Percentiles rank a stretch among this genome's conserved stretches.
phyloP scores from a whole-genome alignment of 495 filamentous ascomycete genomes.

The Aspergillus ostianus region DNA sequence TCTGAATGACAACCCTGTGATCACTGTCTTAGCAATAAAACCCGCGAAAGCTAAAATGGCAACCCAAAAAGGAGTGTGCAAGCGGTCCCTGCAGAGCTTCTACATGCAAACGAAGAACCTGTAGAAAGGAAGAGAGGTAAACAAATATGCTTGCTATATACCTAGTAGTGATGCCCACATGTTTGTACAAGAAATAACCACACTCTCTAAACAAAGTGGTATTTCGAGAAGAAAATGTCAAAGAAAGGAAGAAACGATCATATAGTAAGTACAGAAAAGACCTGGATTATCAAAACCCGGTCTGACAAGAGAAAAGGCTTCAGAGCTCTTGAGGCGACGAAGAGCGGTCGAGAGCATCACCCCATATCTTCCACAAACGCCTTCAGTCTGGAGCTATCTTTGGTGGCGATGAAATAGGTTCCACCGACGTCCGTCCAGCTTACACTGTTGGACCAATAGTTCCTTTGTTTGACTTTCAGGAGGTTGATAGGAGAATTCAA shows the following conservation, averaged over 20 bases:
- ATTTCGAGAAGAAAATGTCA: conserved; percentile 3
- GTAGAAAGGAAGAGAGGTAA: too few species aligned
- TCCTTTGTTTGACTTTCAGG: conserved; percentile 67
- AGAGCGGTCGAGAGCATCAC: conserved; percentile 15
- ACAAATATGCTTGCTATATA: neutral
- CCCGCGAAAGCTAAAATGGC: too few species aligned
- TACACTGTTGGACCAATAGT: conserved; percentile 79
- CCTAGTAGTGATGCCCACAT: neutral
- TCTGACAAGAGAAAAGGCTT: neutral
- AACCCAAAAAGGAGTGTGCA: too few species aligned
- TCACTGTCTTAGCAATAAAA: too few species aligned
- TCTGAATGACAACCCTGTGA: conserved; percentile 2
- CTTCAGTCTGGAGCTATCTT: conserved; percentile 60
- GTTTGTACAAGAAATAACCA: neutral
- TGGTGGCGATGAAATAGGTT: conserved; percentile 83
- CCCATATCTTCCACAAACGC: conserved; percentile 42
- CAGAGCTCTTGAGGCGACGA: neutral
- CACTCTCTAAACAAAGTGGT: neutral
- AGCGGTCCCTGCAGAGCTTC: too few species aligned
- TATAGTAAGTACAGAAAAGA: conserved; percentile 2
- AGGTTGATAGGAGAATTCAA: conserved; percentile 74
- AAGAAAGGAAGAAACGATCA: neutral
- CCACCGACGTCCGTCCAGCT: conserved; percentile 89
- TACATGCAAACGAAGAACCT: too few species aligned
- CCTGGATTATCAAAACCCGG: neutral